These are phyloP conservation scores for Datisca glomerata DNA, from an alignment of 306 rosid species.

Conservation along the genomic window DNA sequence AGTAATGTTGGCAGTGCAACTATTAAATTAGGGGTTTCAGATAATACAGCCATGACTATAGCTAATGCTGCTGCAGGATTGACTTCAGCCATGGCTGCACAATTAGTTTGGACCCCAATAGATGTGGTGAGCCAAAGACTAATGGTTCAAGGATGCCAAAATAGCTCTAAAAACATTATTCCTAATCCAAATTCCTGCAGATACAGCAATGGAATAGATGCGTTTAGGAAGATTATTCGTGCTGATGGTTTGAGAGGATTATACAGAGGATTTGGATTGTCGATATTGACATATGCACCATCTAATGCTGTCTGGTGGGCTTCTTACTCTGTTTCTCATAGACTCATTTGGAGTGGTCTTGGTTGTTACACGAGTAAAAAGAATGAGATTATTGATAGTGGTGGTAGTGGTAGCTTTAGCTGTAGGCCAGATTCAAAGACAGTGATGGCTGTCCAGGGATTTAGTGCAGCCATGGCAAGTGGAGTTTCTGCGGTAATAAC, in stretches of 20 bases:
- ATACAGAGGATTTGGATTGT: conserved; percentile 87
- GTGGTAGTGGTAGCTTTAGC: conserved; percentile 13
- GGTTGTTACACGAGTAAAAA: conserved; percentile 42
- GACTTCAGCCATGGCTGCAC: conserved; percentile 89
- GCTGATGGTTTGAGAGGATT: conserved; percentile 77
- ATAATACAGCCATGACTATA: conserved; percentile 49
- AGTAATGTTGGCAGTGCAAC: conserved; percentile 61
- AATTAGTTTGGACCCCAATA: conserved; percentile 88
- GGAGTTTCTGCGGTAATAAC: conserved; percentile 84
- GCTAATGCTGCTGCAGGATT: conserved; percentile 82
- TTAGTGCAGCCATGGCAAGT: conserved; percentile 87
- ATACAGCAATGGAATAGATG: conserved; percentile 77
- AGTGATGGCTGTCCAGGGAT: conserved; percentile 56
- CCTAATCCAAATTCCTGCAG: conserved; percentile 32
- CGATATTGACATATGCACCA: conserved; percentile 81
- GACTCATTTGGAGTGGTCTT: conserved; percentile 60
- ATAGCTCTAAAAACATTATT: conserved; percentile 14
- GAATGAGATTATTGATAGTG: conserved; percentile 13
- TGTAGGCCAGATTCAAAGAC: conserved; percentile 52
- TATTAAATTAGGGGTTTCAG: conserved; percentile 55
- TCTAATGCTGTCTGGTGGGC: conserved; percentile 99
- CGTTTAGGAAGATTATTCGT: conserved; percentile 55
- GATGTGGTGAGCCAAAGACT: conserved; percentile 93
- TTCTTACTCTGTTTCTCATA: conserved; percentile 73
- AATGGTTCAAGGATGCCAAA: conserved; percentile 60